Base-by-base conservation (phyloP, 805 yeast genomes). In the Candida schatavii region DNA sequence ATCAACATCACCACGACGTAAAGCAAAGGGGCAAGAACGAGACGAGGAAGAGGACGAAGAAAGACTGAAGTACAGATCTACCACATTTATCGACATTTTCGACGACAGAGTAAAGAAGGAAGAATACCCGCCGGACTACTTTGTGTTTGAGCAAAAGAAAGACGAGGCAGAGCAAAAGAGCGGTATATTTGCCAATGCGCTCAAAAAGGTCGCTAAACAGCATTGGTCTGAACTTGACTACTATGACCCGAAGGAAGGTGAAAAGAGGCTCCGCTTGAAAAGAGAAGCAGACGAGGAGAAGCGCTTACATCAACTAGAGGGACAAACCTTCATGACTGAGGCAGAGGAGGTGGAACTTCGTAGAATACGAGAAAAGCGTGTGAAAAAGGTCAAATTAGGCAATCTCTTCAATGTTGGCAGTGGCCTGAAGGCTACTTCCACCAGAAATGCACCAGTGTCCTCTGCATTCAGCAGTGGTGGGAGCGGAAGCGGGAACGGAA, bases 71-170 rank as follows among this genome's bases (percentile, higher is more conserved):
- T 69, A 68, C 50, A 64, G 71, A 1, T 74, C 68, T 43, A 62
- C 61, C 40, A 68, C 73, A 1, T 67, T 68, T 46, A 45, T 50
- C 19, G 68, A 68, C 4, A 71, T 70, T 3, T 69, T 70, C 43
- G 46, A 48, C 11, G 61, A 62, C 31, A 52, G 52, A 19, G 59
- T 62, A 5, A 70, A 66, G 37, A 53, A 50, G 15, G 46, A 48
- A 27, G 54, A 52, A 32, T 62, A 63, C 37, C 69, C 66, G 42
- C 75, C 75, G 2, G 63, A 64, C 47, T 72, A 68, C 41, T 49
- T 55, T 30, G 74, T 70, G 4, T 70, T 70, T 46, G 61, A 63
- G 28, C 61, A 55, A 19, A 51, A 56, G 0, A 56, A 9, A 6
- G 5, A 7, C 11, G 35, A 31, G 19, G 11, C 15, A 18, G 54